Percentiles rank a stretch among this genome's conserved stretches.
These are phyloP conservation scores for Beauveria brongniartii DNA, from an alignment of 2,329 filamentous ascomycete genomes.

Conservation along the genomic window DNA sequence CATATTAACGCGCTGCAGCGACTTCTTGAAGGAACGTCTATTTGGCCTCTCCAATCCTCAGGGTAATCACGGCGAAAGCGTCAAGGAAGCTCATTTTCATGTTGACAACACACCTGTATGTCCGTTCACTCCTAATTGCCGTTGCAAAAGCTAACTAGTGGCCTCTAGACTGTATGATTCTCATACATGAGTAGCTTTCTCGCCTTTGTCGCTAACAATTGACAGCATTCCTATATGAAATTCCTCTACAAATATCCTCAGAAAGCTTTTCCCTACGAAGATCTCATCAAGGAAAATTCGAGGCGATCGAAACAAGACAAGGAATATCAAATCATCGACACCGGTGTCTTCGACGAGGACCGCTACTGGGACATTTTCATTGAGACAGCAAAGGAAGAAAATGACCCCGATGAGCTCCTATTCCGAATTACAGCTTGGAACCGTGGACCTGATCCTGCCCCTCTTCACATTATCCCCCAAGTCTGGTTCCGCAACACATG, in stretches of 20 bases:
- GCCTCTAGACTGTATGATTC: conserved; percentile 35
- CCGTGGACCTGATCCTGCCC: conserved; percentile 80
- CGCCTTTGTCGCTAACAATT: conserved; percentile 15
- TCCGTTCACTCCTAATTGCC: conserved; percentile 5
- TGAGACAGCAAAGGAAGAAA: conserved; percentile 88
- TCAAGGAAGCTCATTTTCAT: conserved; percentile 96
- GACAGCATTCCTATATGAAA: conserved; percentile 96
- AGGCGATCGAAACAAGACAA: conserved; percentile 65
- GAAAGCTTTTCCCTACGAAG: conserved; percentile 81
- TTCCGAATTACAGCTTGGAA: conserved; percentile 98
- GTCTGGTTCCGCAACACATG: conserved; percentile 98
- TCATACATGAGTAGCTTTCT: background rate
- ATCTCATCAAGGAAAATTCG: conserved; percentile 78
- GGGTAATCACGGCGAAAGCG: conserved; percentile 92
- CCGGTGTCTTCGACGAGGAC: conserved; percentile 78
- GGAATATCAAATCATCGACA: conserved; percentile 90
- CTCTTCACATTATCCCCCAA: conserved; percentile 87
- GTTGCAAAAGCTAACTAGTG: conserved; percentile 18
- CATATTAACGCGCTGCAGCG: conserved; percentile 47
- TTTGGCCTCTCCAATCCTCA: conserved; percentile 95
- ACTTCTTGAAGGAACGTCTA: conserved; percentile 88
- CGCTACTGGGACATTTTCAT: conserved; percentile 97
- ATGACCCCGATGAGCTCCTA: conserved; percentile 82
- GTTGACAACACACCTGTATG: conserved; percentile 79
- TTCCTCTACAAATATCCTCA: conserved; percentile 97